Percentiles rank a stretch among this genome's conserved stretches.
Conservation (phyloP, 2,329 filamentous ascomycete genomes). For the Apiospora hydei region DNA sequence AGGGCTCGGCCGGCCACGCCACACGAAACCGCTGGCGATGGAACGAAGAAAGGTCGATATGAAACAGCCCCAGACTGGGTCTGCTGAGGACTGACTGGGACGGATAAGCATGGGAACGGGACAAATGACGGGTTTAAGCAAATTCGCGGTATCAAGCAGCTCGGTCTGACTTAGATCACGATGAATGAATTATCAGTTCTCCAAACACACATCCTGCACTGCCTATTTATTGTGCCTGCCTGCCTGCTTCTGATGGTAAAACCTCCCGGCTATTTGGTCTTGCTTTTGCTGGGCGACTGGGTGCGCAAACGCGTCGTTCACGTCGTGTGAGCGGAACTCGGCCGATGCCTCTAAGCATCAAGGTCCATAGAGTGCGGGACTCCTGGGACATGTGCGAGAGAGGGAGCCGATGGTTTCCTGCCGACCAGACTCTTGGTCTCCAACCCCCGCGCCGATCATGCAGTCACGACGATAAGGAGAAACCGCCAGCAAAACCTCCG, state of each 20-base stretch:
- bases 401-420: not conserved
- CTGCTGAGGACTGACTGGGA: constrained; percentile 24
- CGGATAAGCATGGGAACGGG: constrained; percentile 24
- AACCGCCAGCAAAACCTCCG: not conserved
- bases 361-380: not conserved
- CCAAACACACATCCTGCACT: not conserved
- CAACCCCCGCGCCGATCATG: constrained; percentile 1
- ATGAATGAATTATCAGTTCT: constrained; percentile 32
- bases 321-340: not conserved
- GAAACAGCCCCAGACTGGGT: constrained; percentile 34
- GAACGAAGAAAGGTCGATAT: constrained; percentile 9
- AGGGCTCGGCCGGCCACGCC: not conserved
- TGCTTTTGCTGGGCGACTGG: not conserved
- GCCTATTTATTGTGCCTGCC: not conserved
- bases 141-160: constrained; percentile 32
- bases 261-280: not conserved
- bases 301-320: not conserved
- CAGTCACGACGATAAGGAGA: constrained; percentile 1
- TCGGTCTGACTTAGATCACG: constrained; percentile 34
- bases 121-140: constrained; percentile 16
- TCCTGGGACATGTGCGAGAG: not conserved
- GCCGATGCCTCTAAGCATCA: not conserved
- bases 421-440: not conserved
- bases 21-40: constrained; percentile 9
- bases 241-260: too few species aligned